These are phyloP conservation scores for Peniophora sp. DNA, from an alignment of 1,284 basidiomycete species.

Conservation along the genomic window DNA sequence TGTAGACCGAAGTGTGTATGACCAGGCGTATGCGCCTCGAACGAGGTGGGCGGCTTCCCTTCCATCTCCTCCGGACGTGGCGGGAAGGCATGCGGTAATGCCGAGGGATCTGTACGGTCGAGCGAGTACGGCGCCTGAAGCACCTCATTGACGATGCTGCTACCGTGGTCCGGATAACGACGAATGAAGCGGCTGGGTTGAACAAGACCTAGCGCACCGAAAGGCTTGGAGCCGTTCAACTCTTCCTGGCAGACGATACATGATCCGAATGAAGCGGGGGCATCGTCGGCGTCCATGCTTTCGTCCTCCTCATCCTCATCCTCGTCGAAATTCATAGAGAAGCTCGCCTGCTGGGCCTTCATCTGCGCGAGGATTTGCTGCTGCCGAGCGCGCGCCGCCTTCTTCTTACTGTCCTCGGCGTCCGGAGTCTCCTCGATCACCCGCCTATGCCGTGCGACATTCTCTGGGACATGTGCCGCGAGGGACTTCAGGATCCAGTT, in stretches of 20 bases:
- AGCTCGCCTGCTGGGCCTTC: conserved; percentile 84
- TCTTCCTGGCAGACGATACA: conserved; percentile 99
- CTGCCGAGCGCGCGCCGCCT: conserved; percentile 78
- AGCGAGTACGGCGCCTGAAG: conserved; percentile 59
- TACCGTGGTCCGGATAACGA: conserved; percentile 68
- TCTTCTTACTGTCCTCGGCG: conserved; percentile 63
- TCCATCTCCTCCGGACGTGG: conserved; percentile 40
- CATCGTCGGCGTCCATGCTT: conserved; percentile 36
- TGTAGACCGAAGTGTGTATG: conserved; percentile 82
- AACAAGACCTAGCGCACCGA: conserved; percentile 85
- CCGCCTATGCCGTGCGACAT: conserved; percentile 44
- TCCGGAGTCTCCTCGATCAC: conserved; percentile 37
- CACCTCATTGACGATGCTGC: conserved; percentile 67
- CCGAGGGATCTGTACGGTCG: conserved; percentile 39
- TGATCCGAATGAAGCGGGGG: conserved; percentile 67
- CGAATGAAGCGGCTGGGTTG: conserved; percentile 87
- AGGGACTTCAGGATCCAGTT: conserved; percentile 71
- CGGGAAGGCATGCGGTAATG: conserved; percentile 37
- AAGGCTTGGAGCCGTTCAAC: conserved; percentile 65
- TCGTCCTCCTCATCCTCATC: conserved; percentile 54
- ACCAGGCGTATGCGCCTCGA: conserved; percentile 68
- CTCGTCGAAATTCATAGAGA: conserved; percentile 65
- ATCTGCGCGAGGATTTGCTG: conserved; percentile 90
- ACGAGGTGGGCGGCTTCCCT: conserved; percentile 43
- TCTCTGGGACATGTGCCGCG: conserved; percentile 40